Base-by-base conservation (phyloP, 116 monocot genomes). In the Zostera marina region DNA sequence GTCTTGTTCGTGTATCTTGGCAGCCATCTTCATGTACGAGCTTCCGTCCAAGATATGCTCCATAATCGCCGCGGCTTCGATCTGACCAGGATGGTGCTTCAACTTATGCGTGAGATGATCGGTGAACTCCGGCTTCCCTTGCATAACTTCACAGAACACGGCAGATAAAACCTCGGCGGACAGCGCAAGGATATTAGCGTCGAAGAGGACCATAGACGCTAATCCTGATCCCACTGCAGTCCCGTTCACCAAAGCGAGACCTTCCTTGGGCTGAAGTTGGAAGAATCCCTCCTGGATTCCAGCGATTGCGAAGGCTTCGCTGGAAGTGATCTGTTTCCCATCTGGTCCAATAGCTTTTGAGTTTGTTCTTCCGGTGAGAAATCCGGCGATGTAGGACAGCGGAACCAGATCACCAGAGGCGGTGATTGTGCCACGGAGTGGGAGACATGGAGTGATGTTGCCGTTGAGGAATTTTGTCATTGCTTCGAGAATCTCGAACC, bases 21-120 rank as follows among this genome's bases (percentile, higher is more conserved):
- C 65, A 0, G 79, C 82, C 66, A 70, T 71, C 70, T 79, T 87
- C 77, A 88, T 79, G 77, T 82, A 88, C 14, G 79, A 77, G 72
- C 80, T 82, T 17, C 88, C 82, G 0, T 72, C 82, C 2, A 88
- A 71, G 9, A 88, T 70, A 65, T 88, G 83, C 65, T 83, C 83
- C 80, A 88, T 88, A 67, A 88, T 88, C 8, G 83, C 84, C 1
- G 80, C 88, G 2, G 88, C 88, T 59, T 88, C 83, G 58, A 88
- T 88, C 63, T 88, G 88, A 13, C 88, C 88, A 0, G 83, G 88
- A 20, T 88, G 88, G 73, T 88, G 88, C 70, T 88, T 88, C 40
- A 88, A 66, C 63, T 83, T 83, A 70, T 88, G 88, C 0, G 83
- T 88, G 17, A 88, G 72, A 60, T 82, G 79, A 76, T 88, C 87